Evolutionary conservation across 164 flowering plant genomes (phyloP), one percentile per base, ranked within the genome.

Genomic region (Chloranthus sessilifolius): DNA sequence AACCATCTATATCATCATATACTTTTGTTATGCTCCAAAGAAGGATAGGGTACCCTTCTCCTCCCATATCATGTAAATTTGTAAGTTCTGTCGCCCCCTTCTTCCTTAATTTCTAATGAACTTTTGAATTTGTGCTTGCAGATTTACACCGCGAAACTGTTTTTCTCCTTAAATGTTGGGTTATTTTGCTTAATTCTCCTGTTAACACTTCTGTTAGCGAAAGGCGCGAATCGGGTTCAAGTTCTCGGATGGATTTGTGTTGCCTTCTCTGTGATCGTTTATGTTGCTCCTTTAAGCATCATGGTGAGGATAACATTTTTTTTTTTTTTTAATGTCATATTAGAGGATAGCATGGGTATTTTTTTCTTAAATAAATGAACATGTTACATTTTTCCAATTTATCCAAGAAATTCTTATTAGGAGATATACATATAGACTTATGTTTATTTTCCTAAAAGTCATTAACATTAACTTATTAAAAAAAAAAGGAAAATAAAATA

Each of bases 171-270:
- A 56, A 74, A 74, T 30, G 56, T 81, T 26, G 69, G 80, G 25
- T 75, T 78, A 3, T 80, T 77, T 38, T 72, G 81, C 1, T 33
- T 54, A 37, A 65, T 88, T 53, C 44, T 76, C 7, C 38, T 74
- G 24, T 31, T 68, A 1, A 75, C 87, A 20, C 54, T 58, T 14
- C 61, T 71, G 34, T 52, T 85, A 11, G 50, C 65, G 5, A 47
- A 66, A 9, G 86, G 76, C 1, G 10, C 52, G 16, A 64, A 28
- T 3, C 78, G 86, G 2, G 52, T 68, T 5, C 45, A 15, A 6
- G 41, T 86, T 38, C 65, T 86, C 14, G 97, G 97, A 42, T 82
- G 83, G 84, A 54, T 85, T 23, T 83, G 90, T 34, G 73, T 77
- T 33, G 65, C 65, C 6, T 77, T 86, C 49, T 66, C 92, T 7